phyloP scores from a whole-genome alignment of 768 basidiomycete species.

The Collybiopsis confluens region DNA sequence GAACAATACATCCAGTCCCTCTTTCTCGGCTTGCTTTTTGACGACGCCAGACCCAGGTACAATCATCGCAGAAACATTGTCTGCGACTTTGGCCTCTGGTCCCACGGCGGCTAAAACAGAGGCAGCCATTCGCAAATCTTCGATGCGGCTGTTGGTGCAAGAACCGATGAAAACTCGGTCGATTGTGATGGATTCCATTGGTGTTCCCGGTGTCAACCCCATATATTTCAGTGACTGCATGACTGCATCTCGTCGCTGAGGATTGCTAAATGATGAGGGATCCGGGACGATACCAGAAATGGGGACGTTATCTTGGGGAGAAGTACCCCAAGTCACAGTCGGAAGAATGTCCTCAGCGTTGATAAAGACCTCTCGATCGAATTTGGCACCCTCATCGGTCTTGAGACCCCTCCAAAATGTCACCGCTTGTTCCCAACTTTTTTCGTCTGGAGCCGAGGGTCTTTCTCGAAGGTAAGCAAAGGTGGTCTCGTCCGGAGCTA shows the following conservation, averaged over 20 bases:
- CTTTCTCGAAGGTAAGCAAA: conserved; percentile 80
- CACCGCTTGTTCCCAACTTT: conserved; percentile 80
- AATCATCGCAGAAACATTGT: conserved; percentile 79
- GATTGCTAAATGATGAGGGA: conserved; percentile 61
- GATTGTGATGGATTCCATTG: conserved; percentile 48
- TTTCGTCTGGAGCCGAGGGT: conserved; percentile 78
- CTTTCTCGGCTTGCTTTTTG: conserved; percentile 92
- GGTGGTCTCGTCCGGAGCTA: conserved; percentile 87
- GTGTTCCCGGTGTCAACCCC: conserved; percentile 59
- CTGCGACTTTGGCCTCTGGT: conserved; percentile 67
- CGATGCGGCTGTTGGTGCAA: conserved; percentile 56
- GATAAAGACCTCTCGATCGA: conserved; percentile 79
- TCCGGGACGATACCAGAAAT: conserved; percentile 82
- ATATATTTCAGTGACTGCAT: conserved; percentile 80
- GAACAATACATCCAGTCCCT: conserved; percentile 83
- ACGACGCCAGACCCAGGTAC: conserved; percentile 90
- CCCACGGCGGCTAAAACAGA: conserved; percentile 72
- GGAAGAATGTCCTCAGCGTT: conserved; percentile 82
- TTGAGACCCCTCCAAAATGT: conserved; percentile 85
- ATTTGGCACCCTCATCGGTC: conserved; percentile 78
- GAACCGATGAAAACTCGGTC: conserved; percentile 68
- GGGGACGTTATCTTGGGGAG: conserved; percentile 84
- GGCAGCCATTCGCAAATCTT: background rate
- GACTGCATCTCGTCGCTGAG: conserved; percentile 62
- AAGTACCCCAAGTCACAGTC: conserved; percentile 91